A percentile compares a stretch with the other conserved stretches of the same genome.
Evolutionary conservation across 169 alveolate genomes (phyloP).

Genomic region (Cytauxzoon felis): DNA sequence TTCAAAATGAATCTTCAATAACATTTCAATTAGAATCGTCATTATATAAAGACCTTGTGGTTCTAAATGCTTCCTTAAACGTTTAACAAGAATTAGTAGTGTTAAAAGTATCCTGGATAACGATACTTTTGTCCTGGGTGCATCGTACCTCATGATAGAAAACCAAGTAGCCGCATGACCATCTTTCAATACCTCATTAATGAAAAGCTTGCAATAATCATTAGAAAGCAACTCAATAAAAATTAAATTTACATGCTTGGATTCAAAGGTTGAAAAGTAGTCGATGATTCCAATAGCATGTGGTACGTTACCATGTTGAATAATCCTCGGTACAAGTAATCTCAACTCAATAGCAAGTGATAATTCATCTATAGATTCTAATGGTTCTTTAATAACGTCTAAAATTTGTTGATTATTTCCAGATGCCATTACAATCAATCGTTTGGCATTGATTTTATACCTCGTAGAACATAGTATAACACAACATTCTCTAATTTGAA

Average conservation of each 20-base stretch:
- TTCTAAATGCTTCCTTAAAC: slow-evolving; percentile 15
- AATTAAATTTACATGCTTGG: slow-evolving; percentile 22
- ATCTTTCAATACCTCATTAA: background rate
- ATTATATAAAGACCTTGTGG: slow-evolving; percentile 5
- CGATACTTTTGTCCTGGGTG: background rate
- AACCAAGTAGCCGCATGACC: slow-evolving; percentile 10
- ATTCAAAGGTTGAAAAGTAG: slow-evolving; percentile 11
- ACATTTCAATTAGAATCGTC: slow-evolving; percentile 11
- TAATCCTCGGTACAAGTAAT: slow-evolving; percentile 38
- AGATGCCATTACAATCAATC: slow-evolving; percentile 24
- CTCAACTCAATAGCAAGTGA: slow-evolving; percentile 44
- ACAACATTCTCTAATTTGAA: slow-evolving; percentile 14
- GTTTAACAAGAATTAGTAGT: slow-evolving; percentile 4
- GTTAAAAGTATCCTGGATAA: slow-evolving; percentile 25
- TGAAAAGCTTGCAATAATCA: background rate
- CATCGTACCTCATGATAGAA: slow-evolving; percentile 7
- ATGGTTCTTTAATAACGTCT: background rate
- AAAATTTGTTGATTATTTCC: slow-evolving; percentile 5
- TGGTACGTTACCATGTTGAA: slow-evolving; percentile 33
- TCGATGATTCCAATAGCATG: slow-evolving; percentile 40
- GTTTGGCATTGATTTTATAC: slow-evolving; percentile 16
- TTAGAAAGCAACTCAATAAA: slow-evolving; percentile 33
- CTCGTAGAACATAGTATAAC: slow-evolving; percentile 1
- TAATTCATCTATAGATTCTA: slow-evolving; percentile 6
- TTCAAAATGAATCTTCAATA: background rate